Evolutionary conservation across 2,329 filamentous ascomycete genomes (phyloP), one percentile per base, ranked within the genome.

Genomic region (Delphinella strobiligena): DNA sequence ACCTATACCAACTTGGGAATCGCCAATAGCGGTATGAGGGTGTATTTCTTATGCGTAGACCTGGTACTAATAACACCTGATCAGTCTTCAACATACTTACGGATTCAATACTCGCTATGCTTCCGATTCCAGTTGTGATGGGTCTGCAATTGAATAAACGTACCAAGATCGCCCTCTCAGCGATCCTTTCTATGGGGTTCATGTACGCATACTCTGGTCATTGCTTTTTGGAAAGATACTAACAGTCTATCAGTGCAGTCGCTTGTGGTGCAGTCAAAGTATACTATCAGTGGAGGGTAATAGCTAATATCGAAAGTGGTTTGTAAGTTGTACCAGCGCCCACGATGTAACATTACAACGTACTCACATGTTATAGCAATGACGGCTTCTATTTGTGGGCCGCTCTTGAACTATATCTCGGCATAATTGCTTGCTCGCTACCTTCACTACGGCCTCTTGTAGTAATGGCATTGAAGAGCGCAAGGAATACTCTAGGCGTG

Each of bases 21-120:
- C n/a, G 61, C 64, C 49, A 67, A 69, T 50, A 64, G 62, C 48
- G 51, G 61, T 63, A n/a, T n/a, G n/a, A n/a, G n/a, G n/a, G n/a
- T n/a, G n/a, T n/a, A n/a, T n/a, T n/a, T n/a, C n/a, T n/a, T n/a
- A n/a, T n/a, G n/a, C n/a, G n/a, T n/a, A n/a, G n/a, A n/a, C n/a
- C n/a, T n/a, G n/a, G n/a, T n/a, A n/a, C n/a, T n/a, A n/a, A n/a
- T n/a, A n/a, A n/a, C n/a, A n/a, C n/a, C n/a, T n/a, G n/a, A n/a
- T n/a, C 17, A 41, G 55, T 54, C 19, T 51, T 64, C 39, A 63
- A 61, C 36, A 62, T 63, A 40, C 30, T 53, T 4, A 64, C 61
- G 9, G 61, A 65, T 39, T 49, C 61, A 12, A 48, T 64, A 4
- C 61, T 68, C 38, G 63, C 64, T 0, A 47, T 58, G 0, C 41